These are phyloP conservation scores for Sugiyamaella castrensis DNA, from an alignment of 1,139 yeast species.

Conservation along the genomic window DNA sequence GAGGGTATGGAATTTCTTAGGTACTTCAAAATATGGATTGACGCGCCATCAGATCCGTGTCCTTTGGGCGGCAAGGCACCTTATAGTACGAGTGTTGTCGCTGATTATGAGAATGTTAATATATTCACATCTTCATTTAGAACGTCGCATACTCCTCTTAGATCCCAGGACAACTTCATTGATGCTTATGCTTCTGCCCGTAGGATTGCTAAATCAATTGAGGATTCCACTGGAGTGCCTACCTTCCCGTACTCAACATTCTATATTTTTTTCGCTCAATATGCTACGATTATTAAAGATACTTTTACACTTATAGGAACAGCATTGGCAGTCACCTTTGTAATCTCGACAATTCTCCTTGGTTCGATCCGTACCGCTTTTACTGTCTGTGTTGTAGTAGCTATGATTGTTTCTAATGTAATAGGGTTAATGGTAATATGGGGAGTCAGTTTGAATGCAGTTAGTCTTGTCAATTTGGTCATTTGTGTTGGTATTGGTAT, in stretches of 20 bases:
- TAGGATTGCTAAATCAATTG: conserved; percentile 62
- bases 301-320: conserved; percentile 54
- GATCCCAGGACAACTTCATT: conserved; percentile 82
- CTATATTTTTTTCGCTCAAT: conserved; percentile 90
- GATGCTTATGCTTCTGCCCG: conserved; percentile 71
- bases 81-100: conserved; percentile 59
- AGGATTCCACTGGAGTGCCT: conserved; percentile 46
- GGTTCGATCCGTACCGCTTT: conserved; percentile 65
- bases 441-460: conserved; percentile 81
- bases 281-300: conserved; percentile 56
- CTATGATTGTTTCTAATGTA: conserved; percentile 64
- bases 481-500: conserved; percentile 92
- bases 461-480: conserved; percentile 79
- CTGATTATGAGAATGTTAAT: conserved; percentile 38
- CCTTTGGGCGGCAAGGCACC: conserved; percentile 97
- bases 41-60: conserved; percentile 82
- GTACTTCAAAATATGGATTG: conserved; percentile 78
- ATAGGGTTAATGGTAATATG: conserved; percentile 78
- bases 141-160: conserved; percentile 74
- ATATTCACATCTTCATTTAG: conserved; percentile 68
- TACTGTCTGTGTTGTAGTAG: conserved; percentile 56
- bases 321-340: conserved; percentile 57
- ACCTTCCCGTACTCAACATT: conserved; percentile 90
- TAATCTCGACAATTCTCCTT: conserved; percentile 54
- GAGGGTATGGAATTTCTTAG: conserved; percentile 62